phyloP scores from a whole-genome alignment of 257 asterid species.

The Nicotiana otophora region DNA sequence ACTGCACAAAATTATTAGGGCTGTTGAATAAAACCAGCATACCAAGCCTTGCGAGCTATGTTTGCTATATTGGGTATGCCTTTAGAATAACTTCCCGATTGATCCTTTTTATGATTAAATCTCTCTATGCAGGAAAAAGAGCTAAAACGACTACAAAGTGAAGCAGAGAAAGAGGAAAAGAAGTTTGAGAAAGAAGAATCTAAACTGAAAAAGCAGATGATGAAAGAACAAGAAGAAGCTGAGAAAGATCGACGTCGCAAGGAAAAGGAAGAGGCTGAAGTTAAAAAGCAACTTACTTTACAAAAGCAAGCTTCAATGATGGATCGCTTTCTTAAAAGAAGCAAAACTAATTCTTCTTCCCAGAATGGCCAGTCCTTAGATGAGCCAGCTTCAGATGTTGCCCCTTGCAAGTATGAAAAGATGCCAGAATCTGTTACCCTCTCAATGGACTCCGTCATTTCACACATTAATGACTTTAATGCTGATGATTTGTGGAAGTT shows the following conservation, averaged over 20 bases:
- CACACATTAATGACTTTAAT: conserved; percentile 28
- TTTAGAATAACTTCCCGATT: background rate
- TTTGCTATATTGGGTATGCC: background rate
- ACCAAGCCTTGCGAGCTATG: background rate
- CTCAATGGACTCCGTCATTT: conserved; percentile 61
- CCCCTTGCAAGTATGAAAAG: conserved; percentile 30
- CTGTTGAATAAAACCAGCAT: background rate
- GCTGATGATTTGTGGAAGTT: conserved; percentile 65
- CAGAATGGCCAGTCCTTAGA: conserved; percentile 30
- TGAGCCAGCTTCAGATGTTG: conserved; percentile 23
- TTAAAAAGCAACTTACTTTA: conserved; percentile 48
- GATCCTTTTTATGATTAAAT: background rate
- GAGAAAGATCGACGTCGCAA: conserved; percentile 69
- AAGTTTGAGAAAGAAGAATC: conserved; percentile 73
- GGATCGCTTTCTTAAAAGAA: conserved; percentile 75
- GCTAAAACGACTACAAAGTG: conserved; percentile 55
- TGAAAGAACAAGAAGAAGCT: conserved; percentile 67
- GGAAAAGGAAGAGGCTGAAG: conserved; percentile 82
- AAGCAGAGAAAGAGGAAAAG: conserved; percentile 74
- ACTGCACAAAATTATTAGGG: background rate
- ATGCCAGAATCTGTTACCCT: conserved; percentile 42
- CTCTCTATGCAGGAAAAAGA: conserved; percentile 63
- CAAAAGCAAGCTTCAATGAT: conserved; percentile 92
- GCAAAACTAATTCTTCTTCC: conserved; percentile 33
- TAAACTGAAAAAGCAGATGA: conserved; percentile 58